phyloP scores from a whole-genome alignment of 352 stramenopile species.

The Thalassiosira ordinaria region DNA sequence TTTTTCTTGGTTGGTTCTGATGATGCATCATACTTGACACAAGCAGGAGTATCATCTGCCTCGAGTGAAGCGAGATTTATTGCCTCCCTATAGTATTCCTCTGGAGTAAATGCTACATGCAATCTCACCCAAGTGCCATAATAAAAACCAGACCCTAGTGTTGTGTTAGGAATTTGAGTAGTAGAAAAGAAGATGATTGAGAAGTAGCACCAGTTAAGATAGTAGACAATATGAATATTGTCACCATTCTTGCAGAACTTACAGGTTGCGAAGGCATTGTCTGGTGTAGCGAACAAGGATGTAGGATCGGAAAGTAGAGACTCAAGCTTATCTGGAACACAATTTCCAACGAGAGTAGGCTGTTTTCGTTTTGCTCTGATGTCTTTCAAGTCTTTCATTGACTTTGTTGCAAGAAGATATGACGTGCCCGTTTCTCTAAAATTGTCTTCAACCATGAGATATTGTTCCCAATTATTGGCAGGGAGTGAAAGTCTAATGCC shows the following conservation, averaged over 20 bases:
- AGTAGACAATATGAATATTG: no score
- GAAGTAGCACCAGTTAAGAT: no score
- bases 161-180: no score
- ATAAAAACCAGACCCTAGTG: no score
- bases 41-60: not conserved
- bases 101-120: slow-evolving; percentile 28
- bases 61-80: slow-evolving; percentile 22
- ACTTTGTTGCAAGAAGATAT: not conserved
- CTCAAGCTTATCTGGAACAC: slow-evolving; percentile 17
- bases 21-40: not conserved
- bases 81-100: slow-evolving; percentile 18
- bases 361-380: no score
- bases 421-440: no score
- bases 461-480: no score
- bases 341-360: no score
- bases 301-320: slow-evolving; percentile 16
- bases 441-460: no score
- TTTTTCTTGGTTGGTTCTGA: not conserved
- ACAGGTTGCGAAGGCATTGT: slow-evolving; percentile 32
- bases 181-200: no score
- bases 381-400: no score
- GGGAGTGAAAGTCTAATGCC: slow-evolving; percentile 12
- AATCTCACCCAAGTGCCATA: slow-evolving; percentile 6
- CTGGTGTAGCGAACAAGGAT: slow-evolving; percentile 15
- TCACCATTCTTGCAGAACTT: no score